Base-by-base conservation (phyloP, 2,329 filamentous ascomycete genomes). In the Corynespora cassiicola region DNA sequence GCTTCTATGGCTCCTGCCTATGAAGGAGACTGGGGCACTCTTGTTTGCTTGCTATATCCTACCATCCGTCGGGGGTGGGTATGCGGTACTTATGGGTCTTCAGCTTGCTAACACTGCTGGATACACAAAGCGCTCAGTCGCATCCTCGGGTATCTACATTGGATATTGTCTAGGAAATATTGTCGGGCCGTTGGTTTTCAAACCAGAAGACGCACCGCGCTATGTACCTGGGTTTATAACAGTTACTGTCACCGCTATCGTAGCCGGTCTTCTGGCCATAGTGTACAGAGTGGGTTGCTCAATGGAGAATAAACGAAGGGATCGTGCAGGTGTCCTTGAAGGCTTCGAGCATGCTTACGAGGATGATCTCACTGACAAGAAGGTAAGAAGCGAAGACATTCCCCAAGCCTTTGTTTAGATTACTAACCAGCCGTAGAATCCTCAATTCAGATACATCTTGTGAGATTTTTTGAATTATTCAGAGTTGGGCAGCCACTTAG, bases 321-420 rank as follows among this genome's bases (percentile, higher is more conserved):
- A 78, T 41, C 60, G 58, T 30, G 49, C 68, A 2, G 73, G 73
- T 3, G 67, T 63, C 7, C 37, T 65, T n/a, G 75, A 79, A 54
- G 74, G 66, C 1, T 79, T 71, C 30, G 76, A 79, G 29, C 70
- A 79, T 51, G 76, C 76, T 0, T 79, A 76, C 39, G 73, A 79
- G 33, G 75, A 79, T 53, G 75, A 78, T 44, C 60, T 77, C 26
- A 79, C 75, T 5, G 75, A 79, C 49, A 66, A 49, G 35, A 70
- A 34, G 33, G 33, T 36, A 34, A 34, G 33, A 6, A n/a, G 9
- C 9, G 26, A 29, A 8, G 9, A 9, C 26, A n/a, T n/a, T n/a
- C n/a, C 26, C 9, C 26, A 29, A 29, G 16, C 26, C 26, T 11
- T 9, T 9, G 10, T 29, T 29, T 15, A 15, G 11, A 15, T 11